phyloP scores from a whole-genome alignment of 345 rosid species.

The Gossypium ekmanianum region DNA sequence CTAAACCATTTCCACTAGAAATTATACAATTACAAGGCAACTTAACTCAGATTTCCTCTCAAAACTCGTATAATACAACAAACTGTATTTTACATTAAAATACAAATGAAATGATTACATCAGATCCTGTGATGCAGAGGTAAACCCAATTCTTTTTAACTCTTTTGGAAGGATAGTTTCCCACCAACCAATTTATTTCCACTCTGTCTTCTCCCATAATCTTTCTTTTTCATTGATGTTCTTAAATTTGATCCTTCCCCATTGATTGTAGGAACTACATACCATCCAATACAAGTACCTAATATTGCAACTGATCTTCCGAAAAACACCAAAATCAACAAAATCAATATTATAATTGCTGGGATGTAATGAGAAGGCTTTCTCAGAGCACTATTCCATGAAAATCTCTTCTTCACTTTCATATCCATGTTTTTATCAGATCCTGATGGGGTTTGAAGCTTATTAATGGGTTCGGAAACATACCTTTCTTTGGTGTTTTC shows the following conservation, averaged over 20 bases:
- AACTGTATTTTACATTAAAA: too few species aligned
- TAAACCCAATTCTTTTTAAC: neutral
- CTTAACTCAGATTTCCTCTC: too few species aligned
- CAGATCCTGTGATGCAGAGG: neutral
- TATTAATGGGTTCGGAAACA: neutral
- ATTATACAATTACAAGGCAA: too few species aligned
- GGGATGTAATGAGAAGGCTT: constrained; percentile 44
- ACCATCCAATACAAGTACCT: constrained; percentile 53
- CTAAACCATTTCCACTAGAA: too few species aligned
- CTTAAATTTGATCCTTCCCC: constrained; percentile 19
- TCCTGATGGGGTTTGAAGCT: constrained; percentile 8
- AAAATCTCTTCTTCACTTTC: neutral
- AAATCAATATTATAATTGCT: constrained; percentile 33
- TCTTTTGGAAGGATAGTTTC: neutral
- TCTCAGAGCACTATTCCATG: constrained; percentile 26
- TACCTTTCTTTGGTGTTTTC: neutral
- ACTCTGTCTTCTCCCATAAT: neutral
- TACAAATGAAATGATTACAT: too few species aligned
- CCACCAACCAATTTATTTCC: neutral
- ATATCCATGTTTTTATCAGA: constrained; percentile 11
- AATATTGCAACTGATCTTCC: constrained; percentile 47
- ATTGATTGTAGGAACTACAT: constrained; percentile 37
- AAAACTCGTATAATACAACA: too few species aligned
- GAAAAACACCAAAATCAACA: constrained; percentile 39
- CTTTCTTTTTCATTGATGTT: constrained; percentile 25